Percentiles rank a stretch among this genome's conserved stretches.
These are phyloP conservation scores for Lunularia cruciata DNA, from an alignment of 225 moss, liverwort and hornwort species.

Conservation along the genomic window DNA sequence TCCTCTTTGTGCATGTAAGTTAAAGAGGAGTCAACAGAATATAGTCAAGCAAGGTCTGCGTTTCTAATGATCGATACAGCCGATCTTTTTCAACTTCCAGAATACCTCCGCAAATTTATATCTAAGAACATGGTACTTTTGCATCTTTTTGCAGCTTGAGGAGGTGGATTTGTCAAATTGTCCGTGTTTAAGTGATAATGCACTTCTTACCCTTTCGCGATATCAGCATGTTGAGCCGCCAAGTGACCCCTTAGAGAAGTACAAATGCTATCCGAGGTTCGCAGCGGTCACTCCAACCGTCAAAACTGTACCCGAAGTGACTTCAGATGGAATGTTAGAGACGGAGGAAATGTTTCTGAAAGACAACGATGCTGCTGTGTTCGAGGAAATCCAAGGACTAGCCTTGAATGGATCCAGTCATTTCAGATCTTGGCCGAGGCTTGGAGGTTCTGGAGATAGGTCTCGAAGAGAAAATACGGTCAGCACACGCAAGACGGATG, in stretches of 20 bases:
- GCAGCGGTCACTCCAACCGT: slow-evolving; percentile 15
- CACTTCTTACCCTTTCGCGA: slow-evolving; percentile 76
- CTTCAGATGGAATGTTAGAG: slow-evolving; percentile 32
- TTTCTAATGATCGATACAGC: no score
- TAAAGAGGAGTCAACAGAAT: no score
- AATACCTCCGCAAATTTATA: no score
- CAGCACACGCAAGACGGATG: slow-evolving; percentile 36
- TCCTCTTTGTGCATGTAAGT: no score
- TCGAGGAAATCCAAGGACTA: slow-evolving; percentile 48
- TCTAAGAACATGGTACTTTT: neutral
- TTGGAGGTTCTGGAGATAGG: slow-evolving; percentile 27
- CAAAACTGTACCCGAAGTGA: slow-evolving; percentile 24
- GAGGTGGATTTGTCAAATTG: slow-evolving; percentile 49
- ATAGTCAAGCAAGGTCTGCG: no score
- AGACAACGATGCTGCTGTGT: slow-evolving; percentile 44
- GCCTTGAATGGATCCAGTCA: slow-evolving; percentile 33
- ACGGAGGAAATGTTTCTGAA: slow-evolving; percentile 43
- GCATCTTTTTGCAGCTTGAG: slow-evolving; percentile 35
- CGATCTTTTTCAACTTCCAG: no score
- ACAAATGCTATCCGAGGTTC: slow-evolving; percentile 44
- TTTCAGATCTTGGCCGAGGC: slow-evolving; percentile 43
- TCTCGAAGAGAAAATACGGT: slow-evolving; percentile 28
- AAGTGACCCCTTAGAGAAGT: slow-evolving; percentile 43
- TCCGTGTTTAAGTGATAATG: slow-evolving; percentile 54
- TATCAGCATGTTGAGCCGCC: slow-evolving; percentile 65